Evolutionary conservation across 371 early-diverging fungal species (phyloP), one percentile per base, ranked within the genome.

Genomic region (Fennellomyces sp.): DNA sequence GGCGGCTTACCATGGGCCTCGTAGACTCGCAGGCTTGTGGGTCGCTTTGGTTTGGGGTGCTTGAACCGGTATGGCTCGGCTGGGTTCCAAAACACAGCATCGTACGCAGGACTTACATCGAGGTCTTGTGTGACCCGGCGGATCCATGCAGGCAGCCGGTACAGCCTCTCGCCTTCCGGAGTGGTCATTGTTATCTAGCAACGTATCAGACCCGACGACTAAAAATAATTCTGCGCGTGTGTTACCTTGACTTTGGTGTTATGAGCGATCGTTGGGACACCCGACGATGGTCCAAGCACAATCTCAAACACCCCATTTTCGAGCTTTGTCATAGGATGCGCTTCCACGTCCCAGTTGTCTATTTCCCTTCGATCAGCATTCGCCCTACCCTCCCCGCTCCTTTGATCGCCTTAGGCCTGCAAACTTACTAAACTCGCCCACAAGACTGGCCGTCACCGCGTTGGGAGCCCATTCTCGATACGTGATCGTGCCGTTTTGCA

Each of bases 381-480:
- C 55, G 7, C n/a, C 23, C 38, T 30, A n/a, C 23, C 39, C 42
- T n/a, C 5, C 39, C 6, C 7, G 7, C 41, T 41, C 2, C 17
- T 17, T 27, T 15, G 5, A 5, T 13, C 21, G 19, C 11, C 26
- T 39, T 13, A 33, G n/a, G 21, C 17, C 10, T 12, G 19, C 15
- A n/a, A 3, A 80, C 85, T 69, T 79, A 92, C 94, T 97, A 73
- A 97, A 97, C 56, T 97, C 97, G 29, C 97, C 97, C 38, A 95
- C 86, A 21, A 97, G 83, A 63, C 80, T 89, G 12, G 96, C 96
- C 29, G 78, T 74, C 13, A 61, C 68, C 15, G 91, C 97, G 56
- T 87, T 89, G 3, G 97, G 98, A 12, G 97, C 97, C 95, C 96
- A 97, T 72, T 97, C 98, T 13, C 95, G 86, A 71, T 96, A 97